Base-by-base conservation (phyloP, 177 flowering plant species). In the Vitis hybrid region DNA sequence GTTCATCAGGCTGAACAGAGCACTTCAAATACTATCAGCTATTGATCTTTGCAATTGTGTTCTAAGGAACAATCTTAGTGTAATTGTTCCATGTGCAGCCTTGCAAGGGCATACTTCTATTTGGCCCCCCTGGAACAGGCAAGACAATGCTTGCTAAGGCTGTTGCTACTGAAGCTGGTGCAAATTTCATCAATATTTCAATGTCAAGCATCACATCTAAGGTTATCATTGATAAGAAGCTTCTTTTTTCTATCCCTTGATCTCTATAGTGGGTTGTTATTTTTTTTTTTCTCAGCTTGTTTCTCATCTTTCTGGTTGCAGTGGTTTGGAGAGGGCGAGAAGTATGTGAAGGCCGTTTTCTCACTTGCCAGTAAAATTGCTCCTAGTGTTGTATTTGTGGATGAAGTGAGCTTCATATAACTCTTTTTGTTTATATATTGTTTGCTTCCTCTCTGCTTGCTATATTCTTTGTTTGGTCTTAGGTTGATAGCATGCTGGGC, bases 311-410 rank as follows among this genome's bases (percentile, higher is more conserved):
- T 73, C 60, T 62, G 22, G 3, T 19, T 78, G 74, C 84, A 91
- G 94, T 90, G 94, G 97, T 91, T 90, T 84, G 97, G 97, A 51
- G 97, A 91, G 82, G 94, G 90, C 60, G 97, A 91, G 76, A 90
- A 91, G 80, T 90, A 90, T 77, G 94, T 90, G 39, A 91, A 91
- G 79, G 94, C 97, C 52, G 93, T 91, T 26, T 91, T 91, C 80
- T 90, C 94, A 13, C 82, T 91, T 10, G 97, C 97, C 16, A 91
- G 93, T 74, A 91, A 91, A 85, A 90, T 91, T 75, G 83, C 97
- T 61, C 97, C 97, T 33, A 87, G 93, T 78, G 91, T 91, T 75
- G 77, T 91, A 66, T 91, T 91, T 80, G 94, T 91, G 64, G 94
- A 91, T 76, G 97, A 91, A 85, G 97, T 87, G 64, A 76, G 84